These are phyloP conservation scores for Oropetium thomaeum DNA, from an alignment of 176 grass and related monocot genomes.

Conservation along the genomic window DNA sequence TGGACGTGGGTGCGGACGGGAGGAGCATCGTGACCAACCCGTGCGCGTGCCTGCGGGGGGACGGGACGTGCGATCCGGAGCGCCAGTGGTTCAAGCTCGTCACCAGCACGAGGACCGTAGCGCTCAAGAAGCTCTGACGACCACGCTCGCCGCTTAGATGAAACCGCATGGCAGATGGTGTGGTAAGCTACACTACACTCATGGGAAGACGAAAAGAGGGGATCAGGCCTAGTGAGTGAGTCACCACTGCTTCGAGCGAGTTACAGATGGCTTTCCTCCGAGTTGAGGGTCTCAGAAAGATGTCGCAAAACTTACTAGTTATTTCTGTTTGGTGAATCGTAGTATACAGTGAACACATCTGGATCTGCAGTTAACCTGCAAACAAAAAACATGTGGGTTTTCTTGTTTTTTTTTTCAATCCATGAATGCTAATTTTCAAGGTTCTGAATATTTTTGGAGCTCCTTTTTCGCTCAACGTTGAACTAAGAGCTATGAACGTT, in stretches of 20 bases:
- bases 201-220: no score
- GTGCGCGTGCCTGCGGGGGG: slow-evolving; percentile 49
- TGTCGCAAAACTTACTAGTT: no score
- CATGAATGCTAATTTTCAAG: no score
- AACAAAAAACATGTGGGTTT: not conserved
- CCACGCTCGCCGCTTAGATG: not conserved
- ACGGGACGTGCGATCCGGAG: slow-evolving; percentile 52
- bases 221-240: no score
- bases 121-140: not conserved
- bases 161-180: no score
- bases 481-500: no score
- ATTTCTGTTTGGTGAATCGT: not conserved
- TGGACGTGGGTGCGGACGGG: slow-evolving; percentile 58
- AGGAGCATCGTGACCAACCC: slow-evolving; percentile 57
- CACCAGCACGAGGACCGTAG: slow-evolving; percentile 34
- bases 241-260: not conserved
- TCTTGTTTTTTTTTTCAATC: no score
- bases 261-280: not conserved
- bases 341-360: not conserved
- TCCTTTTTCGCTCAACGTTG: no score
- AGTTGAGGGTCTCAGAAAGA: not conserved
- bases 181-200: no score
- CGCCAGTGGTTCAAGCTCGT: slow-evolving; percentile 77
- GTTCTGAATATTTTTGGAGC: no score
- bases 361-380: not conserved